Base-by-base conservation (phyloP, 805 yeast species). In the Lipomyces kockii region DNA sequence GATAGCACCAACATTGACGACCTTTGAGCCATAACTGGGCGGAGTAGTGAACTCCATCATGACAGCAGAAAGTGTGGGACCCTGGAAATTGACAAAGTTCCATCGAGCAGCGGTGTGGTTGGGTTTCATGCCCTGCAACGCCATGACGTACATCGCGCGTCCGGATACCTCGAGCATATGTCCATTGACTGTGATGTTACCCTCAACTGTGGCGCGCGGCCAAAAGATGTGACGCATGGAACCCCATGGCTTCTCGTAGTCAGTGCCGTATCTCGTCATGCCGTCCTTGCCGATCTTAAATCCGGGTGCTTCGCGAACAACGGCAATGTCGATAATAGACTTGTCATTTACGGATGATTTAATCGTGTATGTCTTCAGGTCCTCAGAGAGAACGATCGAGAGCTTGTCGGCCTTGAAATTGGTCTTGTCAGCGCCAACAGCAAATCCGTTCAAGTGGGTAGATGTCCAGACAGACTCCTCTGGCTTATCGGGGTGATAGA, bases 61-160 rank as follows among this genome's bases (percentile, higher is more conserved):
- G 20, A 92, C 87, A 11, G 91, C 97, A 46, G 94, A 83, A 73
- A 84, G 83, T 52, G 87, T 81, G 61, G 87, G 84, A 22, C 95
- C 89, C 77, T 91, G 97, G 84, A 90, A 94, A 80, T 91, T 89
- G 70, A 91, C 80, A 78, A 95, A 95, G 80, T 94, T 95, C 99
- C 99, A 95, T 27, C 92, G 81, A 69, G 97, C 91, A 65, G 99
- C 99, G 46, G 98, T 97, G 80, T 95, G 99, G 79, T 95, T 98
- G 8, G 99, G 99, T 80, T 95, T 95, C 98, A 95, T 93, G 69
- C 98, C 98, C 82, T 95, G 99, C 73, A 92, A 81, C 6, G 99
- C 99, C 94, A 91, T 89, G 63, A 94, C 97, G 76, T 87, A 93
- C 97, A 95, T 90, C 60, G 92, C 84, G 20, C 68, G 73, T 34